phyloP scores from a whole-genome alignment of 805 yeast species.

The Hanseniaspora occidentalis region DNA sequence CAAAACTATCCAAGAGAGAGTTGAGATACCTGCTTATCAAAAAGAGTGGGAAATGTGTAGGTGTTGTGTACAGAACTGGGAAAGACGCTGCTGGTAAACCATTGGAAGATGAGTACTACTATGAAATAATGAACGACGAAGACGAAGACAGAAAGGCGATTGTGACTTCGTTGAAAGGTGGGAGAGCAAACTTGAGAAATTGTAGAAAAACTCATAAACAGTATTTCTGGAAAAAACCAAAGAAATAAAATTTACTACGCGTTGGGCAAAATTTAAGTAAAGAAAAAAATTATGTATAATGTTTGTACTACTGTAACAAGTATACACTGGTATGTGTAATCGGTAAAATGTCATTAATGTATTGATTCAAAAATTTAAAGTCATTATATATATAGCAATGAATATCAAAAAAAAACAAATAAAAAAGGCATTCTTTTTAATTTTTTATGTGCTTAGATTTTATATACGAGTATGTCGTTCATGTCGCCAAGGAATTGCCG shows the following conservation, averaged over 20 bases:
- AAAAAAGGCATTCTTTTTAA: too few relatives aligned
- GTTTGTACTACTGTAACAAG: neutral
- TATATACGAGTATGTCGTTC: too few relatives aligned
- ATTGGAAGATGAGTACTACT: conserved; percentile 87
- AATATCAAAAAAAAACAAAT: too few relatives aligned
- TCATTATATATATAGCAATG: too few relatives aligned
- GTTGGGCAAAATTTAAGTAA: neutral
- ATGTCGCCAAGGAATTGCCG: too few relatives aligned
- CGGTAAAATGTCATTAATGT: conserved; percentile 2
- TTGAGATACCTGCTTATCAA: conserved; percentile 32
- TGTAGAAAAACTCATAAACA: conserved; percentile 92
- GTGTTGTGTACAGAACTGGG: conserved; percentile 65
- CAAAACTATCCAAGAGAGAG: conserved; percentile 32
- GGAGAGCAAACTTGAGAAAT: conserved; percentile 62
- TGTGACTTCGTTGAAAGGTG: conserved; percentile 70
- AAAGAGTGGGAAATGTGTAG: conserved; percentile 12
- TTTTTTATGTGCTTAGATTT: too few relatives aligned
- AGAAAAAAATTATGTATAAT: too few relatives aligned
- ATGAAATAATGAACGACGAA: conserved; percentile 69
- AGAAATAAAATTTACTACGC: conserved; percentile 10
- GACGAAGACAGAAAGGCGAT: conserved; percentile 57
- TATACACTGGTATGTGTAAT: neutral
- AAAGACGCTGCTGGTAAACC: conserved; percentile 96
- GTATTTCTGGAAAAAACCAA: conserved; percentile 37
- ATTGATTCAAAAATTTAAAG: too few relatives aligned